phyloP scores from a whole-genome alignment of 805 yeast species.

The Candida rishiriensis region DNA sequence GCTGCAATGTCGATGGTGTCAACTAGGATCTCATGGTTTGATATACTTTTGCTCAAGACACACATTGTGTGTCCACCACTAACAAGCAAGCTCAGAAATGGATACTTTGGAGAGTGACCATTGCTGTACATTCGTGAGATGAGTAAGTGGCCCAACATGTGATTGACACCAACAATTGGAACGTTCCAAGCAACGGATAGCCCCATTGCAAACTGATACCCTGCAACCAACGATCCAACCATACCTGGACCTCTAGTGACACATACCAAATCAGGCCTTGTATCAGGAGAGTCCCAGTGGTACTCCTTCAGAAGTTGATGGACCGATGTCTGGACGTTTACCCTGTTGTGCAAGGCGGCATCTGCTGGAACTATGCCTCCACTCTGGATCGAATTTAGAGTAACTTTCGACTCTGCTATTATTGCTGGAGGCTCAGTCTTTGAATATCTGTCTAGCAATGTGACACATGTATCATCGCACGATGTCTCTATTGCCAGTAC shows the following conservation, averaged over 20 bases:
- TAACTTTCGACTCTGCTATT: conserved; percentile 55
- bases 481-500: conserved; percentile 89
- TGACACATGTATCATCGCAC: conserved; percentile 93
- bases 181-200: conserved; percentile 68
- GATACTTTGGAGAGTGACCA: conserved; percentile 47
- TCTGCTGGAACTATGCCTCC: conserved; percentile 90
- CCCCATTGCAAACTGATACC: conserved; percentile 83
- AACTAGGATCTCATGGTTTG: conserved; percentile 67
- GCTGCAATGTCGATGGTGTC: conserved; percentile 84
- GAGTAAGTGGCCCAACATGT: conserved; percentile 90
- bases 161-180: conserved; percentile 89
- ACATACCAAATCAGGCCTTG: conserved; percentile 67
- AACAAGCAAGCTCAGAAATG: conserved; percentile 71
- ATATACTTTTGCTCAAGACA: conserved; percentile 57
- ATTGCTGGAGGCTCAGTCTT: conserved; percentile 39
- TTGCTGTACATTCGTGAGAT: conserved; percentile 50
- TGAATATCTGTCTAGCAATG: conserved; percentile 53
- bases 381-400: conserved; percentile 56
- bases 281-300: conserved; percentile 24
- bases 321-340: conserved; percentile 48
- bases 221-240: conserved; percentile 82
- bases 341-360: conserved; percentile 78
- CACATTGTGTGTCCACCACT: conserved; percentile 96
- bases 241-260: conserved; percentile 97
- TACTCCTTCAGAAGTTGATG: conserved; percentile 36